Base-by-base conservation (phyloP, 208 protist genomes). In the Trypanosoma theileri region DNA sequence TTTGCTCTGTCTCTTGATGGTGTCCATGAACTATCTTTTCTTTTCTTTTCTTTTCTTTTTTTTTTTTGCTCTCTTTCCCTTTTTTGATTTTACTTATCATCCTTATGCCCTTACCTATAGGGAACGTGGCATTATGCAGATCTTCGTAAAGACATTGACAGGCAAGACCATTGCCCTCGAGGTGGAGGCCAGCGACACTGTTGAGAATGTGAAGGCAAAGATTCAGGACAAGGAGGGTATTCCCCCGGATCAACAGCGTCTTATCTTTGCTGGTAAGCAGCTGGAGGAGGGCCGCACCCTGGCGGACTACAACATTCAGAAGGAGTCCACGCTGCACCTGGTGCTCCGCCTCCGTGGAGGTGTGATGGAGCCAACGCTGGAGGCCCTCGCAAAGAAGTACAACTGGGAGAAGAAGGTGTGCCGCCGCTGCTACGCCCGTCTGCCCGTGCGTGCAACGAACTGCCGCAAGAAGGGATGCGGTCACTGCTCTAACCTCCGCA, bases 401-500 rank as follows among this genome's bases (percentile, higher is more conserved):
- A 99, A 99, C 95, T 98, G 92, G 75, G 97, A 99, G 67, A 99
- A 99, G 92, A 95, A 98, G 82, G 96, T 99, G 66, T 99, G 98
- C 97, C 99, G 66, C 89, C 95, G 90, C 80, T 99, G 98, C 91
- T 99, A 99, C 79, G 98, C 98, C 63, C 93, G 99, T 76, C 95
- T 99, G 42, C 98, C 96, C 62, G 85, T 96, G 44, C 97, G 98
- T 67, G 98, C 98, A 48, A 94, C 80, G 42, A 99, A 99, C 94
- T 99, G 99, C 97, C 88, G 99, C 77, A 99, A 99, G 95, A 99
- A 99, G 95, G 99, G 98, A 82, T 99, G 98, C 82, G 98, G 98
- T 62, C 98, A 99, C 95, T 97, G 85, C 86, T 99, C 90, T 80
- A 85, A 99, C 81, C 92, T 99, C 17, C 96, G 99, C 84, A 90